These are phyloP conservation scores for Diplosphaera chodatii DNA, from an alignment of 139 green algal genomes.

Conservation along the genomic window DNA sequence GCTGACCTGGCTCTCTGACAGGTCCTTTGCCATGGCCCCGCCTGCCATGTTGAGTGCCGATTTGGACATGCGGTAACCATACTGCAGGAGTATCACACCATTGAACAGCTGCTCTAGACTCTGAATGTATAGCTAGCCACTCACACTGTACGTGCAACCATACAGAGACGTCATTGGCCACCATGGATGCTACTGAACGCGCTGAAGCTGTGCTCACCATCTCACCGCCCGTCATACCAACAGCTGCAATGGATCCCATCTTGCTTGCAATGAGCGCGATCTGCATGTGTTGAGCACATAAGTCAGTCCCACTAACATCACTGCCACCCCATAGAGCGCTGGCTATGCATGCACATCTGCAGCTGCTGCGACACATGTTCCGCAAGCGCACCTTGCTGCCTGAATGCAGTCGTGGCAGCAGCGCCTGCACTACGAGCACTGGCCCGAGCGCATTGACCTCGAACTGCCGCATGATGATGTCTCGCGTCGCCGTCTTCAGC, in stretches of 20 bases:
- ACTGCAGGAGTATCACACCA: too few relatives aligned
- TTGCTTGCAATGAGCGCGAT: constrained; percentile 38
- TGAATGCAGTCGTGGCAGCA: constrained; percentile 15
- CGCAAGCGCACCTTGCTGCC: constrained; percentile 25
- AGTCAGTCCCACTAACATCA: too few relatives aligned
- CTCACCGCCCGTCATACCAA: constrained; percentile 12
- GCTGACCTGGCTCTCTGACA: constrained; percentile 16
- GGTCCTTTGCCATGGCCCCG: constrained; percentile 39
- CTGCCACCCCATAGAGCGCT: too few relatives aligned
- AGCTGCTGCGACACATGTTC: too few relatives aligned
- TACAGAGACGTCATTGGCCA: too few relatives aligned
- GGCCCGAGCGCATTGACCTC: constrained; percentile 54
- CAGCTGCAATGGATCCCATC: constrained; percentile 39
- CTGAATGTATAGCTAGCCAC: too few relatives aligned
- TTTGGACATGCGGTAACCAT: constrained; percentile 58
- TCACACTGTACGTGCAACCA: too few relatives aligned
- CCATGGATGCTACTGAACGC: too few relatives aligned
- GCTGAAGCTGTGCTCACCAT: too few relatives aligned
- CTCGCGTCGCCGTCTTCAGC: constrained; percentile 20
- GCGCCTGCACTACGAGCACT: constrained; percentile 25
- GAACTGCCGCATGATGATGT: constrained; percentile 24
- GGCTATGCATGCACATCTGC: too few relatives aligned
- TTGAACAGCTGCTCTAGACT: too few relatives aligned
- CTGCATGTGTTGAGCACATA: too few relatives aligned
- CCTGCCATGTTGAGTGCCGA: constrained; percentile 49